Percentiles rank a stretch among this genome's conserved stretches.
phyloP scores from a whole-genome alignment of 2,329 filamentous ascomycete species.

The Fonsecaea multimorphosa region DNA sequence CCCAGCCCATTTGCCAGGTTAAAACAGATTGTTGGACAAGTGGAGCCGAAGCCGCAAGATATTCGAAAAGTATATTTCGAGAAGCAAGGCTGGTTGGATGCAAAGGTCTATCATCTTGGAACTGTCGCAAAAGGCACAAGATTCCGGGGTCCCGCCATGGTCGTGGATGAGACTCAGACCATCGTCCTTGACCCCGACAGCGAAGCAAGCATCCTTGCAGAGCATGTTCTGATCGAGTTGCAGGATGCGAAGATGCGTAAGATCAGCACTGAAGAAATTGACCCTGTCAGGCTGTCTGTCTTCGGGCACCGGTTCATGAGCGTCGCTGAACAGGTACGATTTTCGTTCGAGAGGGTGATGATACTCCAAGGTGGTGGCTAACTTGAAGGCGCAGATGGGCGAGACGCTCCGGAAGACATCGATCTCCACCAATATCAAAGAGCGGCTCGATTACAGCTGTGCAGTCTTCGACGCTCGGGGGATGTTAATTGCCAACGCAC shows the following conservation, averaged over 20 bases:
- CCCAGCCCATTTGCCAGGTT: slow-evolving; percentile 69
- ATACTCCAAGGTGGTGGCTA: background rate
- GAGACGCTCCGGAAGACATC: slow-evolving; percentile 78
- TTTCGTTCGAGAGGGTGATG: background rate
- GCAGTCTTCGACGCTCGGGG: slow-evolving; percentile 79
- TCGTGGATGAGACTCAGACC: slow-evolving; percentile 54
- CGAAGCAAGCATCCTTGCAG: slow-evolving; percentile 47
- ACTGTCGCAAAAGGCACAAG: slow-evolving; percentile 45
- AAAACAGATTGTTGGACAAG: slow-evolving; percentile 12
- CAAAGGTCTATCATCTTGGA: slow-evolving; percentile 47
- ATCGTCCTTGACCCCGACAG: slow-evolving; percentile 51
- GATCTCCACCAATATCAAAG: slow-evolving; percentile 79
- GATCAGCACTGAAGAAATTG: slow-evolving; percentile 56
- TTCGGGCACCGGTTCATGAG: slow-evolving; percentile 86
- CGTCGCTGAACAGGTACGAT: slow-evolving; percentile 65
- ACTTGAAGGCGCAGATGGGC: slow-evolving; percentile 67
- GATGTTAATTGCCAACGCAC: slow-evolving; percentile 71
- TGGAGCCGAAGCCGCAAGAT: slow-evolving; percentile 9
- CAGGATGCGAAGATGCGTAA: slow-evolving; percentile 67
- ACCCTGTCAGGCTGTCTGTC: slow-evolving; percentile 78
- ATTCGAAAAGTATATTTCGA: slow-evolving; percentile 46
- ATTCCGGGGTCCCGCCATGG: slow-evolving; percentile 42
- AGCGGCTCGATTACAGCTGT: slow-evolving; percentile 81
- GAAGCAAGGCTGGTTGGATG: slow-evolving; percentile 42
- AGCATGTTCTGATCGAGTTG: slow-evolving; percentile 50